phyloP scores from a whole-genome alignment of 148 eudicot species.

The Talinum fruticosum region DNA sequence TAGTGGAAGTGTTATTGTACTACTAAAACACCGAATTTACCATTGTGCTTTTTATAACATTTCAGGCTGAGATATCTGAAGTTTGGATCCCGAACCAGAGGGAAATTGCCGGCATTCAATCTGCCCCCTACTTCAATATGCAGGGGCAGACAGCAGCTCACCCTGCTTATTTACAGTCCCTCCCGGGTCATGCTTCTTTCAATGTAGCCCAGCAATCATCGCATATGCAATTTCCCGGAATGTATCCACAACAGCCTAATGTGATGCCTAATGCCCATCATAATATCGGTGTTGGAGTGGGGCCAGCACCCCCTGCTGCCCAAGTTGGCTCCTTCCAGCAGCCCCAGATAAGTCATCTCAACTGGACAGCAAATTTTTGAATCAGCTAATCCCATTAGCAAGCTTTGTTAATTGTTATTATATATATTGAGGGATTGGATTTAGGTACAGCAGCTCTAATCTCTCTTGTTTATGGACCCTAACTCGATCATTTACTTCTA shows the following conservation, averaged over 20 bases:
- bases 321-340: constrained; percentile 70
- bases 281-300: constrained; percentile 56
- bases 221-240: constrained; percentile 73
- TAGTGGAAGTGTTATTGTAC: background rate
- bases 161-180: constrained; percentile 68
- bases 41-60: background rate
- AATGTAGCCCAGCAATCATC: constrained; percentile 73
- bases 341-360: constrained; percentile 71
- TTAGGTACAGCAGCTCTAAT: constrained; percentile 29
- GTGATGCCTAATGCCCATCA: constrained; percentile 67
- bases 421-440: constrained; percentile 21
- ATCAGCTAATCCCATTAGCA: constrained; percentile 11
- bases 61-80: constrained; percentile 80
- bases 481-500: constrained; percentile 26
- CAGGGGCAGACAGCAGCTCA: constrained; percentile 63
- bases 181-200: constrained; percentile 58
- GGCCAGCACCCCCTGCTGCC: constrained; percentile 50
- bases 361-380: constrained; percentile 73
- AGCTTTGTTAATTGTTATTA: constrained; percentile 15
- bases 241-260: constrained; percentile 66
- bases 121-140: constrained; percentile 71
- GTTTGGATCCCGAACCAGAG: constrained; percentile 72
- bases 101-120: constrained; percentile 63
- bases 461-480: constrained; percentile 31
- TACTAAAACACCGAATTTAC: background rate